Evolutionary conservation across 345 rosid species (phyloP), one percentile per base, ranked within the genome.

Genomic region (Raphanus raphanistrum): DNA sequence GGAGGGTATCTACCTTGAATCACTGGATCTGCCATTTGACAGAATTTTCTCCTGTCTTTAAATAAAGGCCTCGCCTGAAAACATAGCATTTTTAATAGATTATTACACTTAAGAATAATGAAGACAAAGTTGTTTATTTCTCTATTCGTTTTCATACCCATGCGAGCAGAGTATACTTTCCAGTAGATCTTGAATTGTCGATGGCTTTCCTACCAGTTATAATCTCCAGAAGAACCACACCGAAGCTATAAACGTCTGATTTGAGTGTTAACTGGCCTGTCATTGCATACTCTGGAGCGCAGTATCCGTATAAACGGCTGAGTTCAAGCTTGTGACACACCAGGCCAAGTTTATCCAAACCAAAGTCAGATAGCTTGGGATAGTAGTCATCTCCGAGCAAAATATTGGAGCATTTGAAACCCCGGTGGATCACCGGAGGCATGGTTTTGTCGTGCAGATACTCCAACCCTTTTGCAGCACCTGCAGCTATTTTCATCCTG

Each of bases 321-420:
- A 82, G 4, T 90, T 91, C 21, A 21, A 21, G 89, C 16, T 89
- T 87, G 72, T 93, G 94, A 5, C 97, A 97, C 67, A 88, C 93
- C 35, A 94, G 94, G 2, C 98, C 98, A 67, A 93, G 79, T 82
- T 93, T 93, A 72, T 95, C 98, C 85, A 92, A 84, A 58, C 98
- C 98, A 21, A 92, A 92, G 82, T 92, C 98, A 57, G 96, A 92
- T 35, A 92, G 88, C 92, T 89, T 92, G 29, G 98, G 94, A 72
- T 71, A 87, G 81, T 82, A 92, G 27, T 83, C 90, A 81, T 88
- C 87, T 0, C 83, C 94, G 21, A 92, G 94, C 67, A 92, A 84
- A 78, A 92, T 92, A 83, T 92, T 89, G 27, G 96, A 87, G 85
- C 92, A 89, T 86, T 92, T 92, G 77, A 92, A 74, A 71, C 90